phyloP scores from a whole-genome alignment of 2,329 filamentous ascomycete species.

The Cladosporium sp. region DNA sequence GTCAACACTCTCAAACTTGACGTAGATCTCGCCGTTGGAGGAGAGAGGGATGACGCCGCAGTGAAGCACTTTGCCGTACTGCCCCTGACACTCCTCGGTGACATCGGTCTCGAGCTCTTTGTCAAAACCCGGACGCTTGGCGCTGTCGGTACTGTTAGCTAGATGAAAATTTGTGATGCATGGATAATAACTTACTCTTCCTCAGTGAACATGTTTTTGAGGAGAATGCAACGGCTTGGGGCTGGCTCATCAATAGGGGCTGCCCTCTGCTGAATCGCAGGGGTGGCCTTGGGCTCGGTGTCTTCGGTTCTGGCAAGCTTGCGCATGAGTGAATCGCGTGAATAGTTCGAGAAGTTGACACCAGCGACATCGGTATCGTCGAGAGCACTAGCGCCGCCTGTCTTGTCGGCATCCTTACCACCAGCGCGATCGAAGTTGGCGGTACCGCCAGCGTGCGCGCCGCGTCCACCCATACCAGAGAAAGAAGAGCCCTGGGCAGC shows the following conservation, averaged over 20 bases:
- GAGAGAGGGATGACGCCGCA: conserved; percentile 75
- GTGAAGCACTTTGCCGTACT: conserved; percentile 97
- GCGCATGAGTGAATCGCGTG: conserved; percentile 96
- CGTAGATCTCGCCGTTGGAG: conserved; percentile 95
- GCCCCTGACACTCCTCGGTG: conserved; percentile 83
- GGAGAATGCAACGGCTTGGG: conserved; percentile 83
- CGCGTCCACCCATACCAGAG: conserved; percentile 83
- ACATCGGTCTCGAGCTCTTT: conserved; percentile 95
- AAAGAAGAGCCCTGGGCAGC: conserved; percentile 67
- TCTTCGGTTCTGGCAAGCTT: conserved; percentile 97
- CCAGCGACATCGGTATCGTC: conserved; percentile 97
- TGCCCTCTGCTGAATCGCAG: conserved; percentile 51
- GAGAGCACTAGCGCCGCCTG: conserved; percentile 85
- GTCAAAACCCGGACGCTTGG: no score
- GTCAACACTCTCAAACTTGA: conserved; percentile 95
- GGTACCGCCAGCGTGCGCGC: conserved; percentile 70
- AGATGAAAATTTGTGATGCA: no score
- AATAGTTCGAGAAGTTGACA: conserved; percentile 99
- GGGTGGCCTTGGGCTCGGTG: conserved; percentile 59
- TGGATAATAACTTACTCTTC: conserved; percentile 64
- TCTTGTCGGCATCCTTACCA: conserved; percentile 79
- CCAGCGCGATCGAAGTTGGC: conserved; percentile 85
- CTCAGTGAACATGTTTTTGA: conserved; percentile 94
- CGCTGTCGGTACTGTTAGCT: no score
- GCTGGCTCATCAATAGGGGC: conserved; percentile 85